phyloP scores from a whole-genome alignment of 2,329 filamentous ascomycete genomes.

The Fusarium anthophilum region DNA sequence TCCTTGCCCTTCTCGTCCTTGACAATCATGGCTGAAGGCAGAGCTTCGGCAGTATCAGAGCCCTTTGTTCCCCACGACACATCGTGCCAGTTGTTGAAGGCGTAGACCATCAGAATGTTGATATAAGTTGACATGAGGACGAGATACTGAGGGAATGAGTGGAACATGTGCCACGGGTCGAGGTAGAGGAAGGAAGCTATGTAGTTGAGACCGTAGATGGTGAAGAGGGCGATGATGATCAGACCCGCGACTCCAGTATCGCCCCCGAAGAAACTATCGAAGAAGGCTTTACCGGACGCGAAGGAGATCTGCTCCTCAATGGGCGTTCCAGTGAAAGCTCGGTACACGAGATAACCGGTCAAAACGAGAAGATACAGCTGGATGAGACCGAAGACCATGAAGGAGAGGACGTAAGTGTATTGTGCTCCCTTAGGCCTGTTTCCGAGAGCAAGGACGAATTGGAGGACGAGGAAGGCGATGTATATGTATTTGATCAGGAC shows the following conservation, averaged over 20 bases:
- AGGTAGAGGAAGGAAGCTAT: conserved; percentile 39
- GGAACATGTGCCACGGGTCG: conserved; percentile 43
- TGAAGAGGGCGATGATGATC: conserved; percentile 37
- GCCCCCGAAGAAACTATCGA: conserved; percentile 36
- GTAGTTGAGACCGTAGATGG: conserved; percentile 40
- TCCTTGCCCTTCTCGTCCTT: conserved; percentile 35
- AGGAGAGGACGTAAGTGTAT: conserved; percentile 39
- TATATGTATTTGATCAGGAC: conserved; percentile 39
- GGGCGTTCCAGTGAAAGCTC: conserved; percentile 29
- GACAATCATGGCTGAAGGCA: conserved; percentile 35
- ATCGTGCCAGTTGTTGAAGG: conserved; percentile 42
- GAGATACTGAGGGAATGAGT: conserved; percentile 40
- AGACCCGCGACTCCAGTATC: conserved; percentile 36
- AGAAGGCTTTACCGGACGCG: conserved; percentile 29
- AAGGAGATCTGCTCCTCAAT: conserved; percentile 38
- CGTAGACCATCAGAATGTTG: conserved; percentile 41
- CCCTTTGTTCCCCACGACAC: conserved; percentile 41
- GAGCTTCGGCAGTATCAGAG: conserved; percentile 30
- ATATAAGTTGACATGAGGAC: conserved; percentile 42
- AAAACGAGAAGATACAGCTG: conserved; percentile 36
- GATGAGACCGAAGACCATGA: conserved; percentile 38
- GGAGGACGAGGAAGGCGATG: conserved; percentile 35
- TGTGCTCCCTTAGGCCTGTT: conserved; percentile 38
- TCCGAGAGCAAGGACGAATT: conserved; percentile 38
- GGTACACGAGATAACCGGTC: conserved; percentile 38